Evolutionary conservation across 176 grass and related monocot genomes (phyloP).

Genomic region (Puccinellia tenuiflora): DNA sequence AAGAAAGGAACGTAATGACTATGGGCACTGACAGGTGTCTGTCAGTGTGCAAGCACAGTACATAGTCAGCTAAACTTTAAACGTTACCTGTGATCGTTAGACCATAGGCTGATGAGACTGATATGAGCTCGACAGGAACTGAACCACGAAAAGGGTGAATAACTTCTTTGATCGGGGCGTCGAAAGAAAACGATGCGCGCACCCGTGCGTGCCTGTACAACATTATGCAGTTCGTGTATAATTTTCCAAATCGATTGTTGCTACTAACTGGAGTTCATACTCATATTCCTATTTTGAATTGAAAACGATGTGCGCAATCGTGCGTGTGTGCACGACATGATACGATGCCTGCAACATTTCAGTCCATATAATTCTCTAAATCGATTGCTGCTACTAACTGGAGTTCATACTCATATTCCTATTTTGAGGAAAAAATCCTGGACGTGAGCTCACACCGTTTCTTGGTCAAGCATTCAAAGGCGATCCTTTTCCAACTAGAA

Average conservation of each 20-base stretch:
- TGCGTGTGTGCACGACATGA: too few species aligned
- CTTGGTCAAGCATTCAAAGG: conserved; percentile 18
- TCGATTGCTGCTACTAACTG: neutral
- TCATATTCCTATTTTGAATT: neutral
- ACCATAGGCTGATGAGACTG: neutral
- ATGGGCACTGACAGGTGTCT: neutral
- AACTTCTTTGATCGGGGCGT: neutral
- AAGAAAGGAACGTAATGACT: neutral
- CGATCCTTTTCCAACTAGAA: conserved; percentile 5
- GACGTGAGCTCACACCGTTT: neutral
- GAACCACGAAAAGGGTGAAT: neutral
- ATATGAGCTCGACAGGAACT: neutral
- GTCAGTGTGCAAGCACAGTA: neutral
- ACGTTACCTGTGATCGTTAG: neutral
- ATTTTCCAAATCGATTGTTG: neutral
- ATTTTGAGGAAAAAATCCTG: neutral
- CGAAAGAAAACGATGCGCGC: neutral
- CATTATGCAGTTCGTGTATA: neutral
- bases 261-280: neutral
- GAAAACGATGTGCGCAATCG: too few species aligned
- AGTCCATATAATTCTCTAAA: neutral
- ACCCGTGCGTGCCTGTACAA: neutral
- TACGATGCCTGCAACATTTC: too few species aligned
- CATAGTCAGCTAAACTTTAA: neutral
- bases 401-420: neutral